Conservation (phyloP, 2,329 filamentous ascomycete genomes). For the Paracamarosporium sp. region DNA sequence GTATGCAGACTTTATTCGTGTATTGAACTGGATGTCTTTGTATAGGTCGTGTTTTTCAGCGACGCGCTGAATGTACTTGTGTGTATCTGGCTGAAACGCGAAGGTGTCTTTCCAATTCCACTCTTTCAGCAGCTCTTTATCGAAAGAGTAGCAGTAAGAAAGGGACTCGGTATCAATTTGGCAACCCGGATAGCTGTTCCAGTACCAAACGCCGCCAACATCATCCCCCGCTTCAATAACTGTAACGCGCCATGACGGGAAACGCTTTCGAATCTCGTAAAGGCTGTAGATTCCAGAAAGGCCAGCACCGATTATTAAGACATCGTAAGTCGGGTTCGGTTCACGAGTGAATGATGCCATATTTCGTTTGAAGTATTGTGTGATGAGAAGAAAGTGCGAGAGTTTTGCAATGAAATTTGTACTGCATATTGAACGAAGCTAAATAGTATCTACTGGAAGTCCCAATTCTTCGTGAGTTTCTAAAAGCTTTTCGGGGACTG, state of each 20-base stretch:
- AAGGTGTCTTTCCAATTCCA: slow-evolving; percentile 63
- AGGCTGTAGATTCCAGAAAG: slow-evolving; percentile 43
- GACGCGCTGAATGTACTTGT: slow-evolving; percentile 35
- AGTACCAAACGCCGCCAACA: slow-evolving; percentile 44
- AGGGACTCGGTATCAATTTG: slow-evolving; percentile 50
- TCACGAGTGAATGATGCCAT: background rate
- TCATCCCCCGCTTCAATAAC: slow-evolving; percentile 37
- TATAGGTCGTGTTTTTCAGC: slow-evolving; percentile 51
- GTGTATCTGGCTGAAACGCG: slow-evolving; percentile 42
- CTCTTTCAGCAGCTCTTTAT: slow-evolving; percentile 49
- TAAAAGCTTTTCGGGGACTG: background rate
- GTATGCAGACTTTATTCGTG: slow-evolving; percentile 55
- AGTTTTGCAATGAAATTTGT: background rate
- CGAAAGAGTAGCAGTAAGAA: slow-evolving; percentile 50
- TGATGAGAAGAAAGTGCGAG: background rate
- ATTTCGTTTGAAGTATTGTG: background rate
- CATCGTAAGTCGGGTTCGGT: slow-evolving; percentile 10
- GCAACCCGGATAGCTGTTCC: slow-evolving; percentile 36
- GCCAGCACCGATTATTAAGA: slow-evolving; percentile 37
- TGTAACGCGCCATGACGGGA: slow-evolving; percentile 22
- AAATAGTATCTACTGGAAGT: background rate
- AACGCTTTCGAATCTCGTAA: slow-evolving; percentile 35
- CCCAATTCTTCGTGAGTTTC: background rate
- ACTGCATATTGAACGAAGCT: background rate
- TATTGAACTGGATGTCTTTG: slow-evolving; percentile 61